Evolutionary conservation across 352 stramenopile genomes (phyloP), one percentile per base, ranked within the genome.

Genomic region (Pythium aristosporum): DNA sequence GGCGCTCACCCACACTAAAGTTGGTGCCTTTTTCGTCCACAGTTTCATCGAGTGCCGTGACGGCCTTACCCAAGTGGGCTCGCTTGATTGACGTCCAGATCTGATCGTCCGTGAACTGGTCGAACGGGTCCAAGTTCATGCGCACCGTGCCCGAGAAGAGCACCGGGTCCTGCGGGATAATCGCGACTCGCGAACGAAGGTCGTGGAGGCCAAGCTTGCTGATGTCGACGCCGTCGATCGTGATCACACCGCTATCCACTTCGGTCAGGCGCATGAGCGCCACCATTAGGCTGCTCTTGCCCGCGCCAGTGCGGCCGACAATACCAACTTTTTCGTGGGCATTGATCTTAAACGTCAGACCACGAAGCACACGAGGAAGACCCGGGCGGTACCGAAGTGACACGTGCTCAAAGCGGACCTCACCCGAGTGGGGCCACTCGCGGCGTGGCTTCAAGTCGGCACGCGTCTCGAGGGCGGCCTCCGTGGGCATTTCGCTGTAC

Each of bases 1-100:
- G 95, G 12, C 94, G 71, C 75, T 98, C 87, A 15, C 96, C 96
- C 34, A 98, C 91, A 47, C 81, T 96, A 46, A 98, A 96, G 74
- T 98, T 98, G 42, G 87, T 79, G 6, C 96, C 96, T 49, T 86
- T 87, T 65, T 98, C 92, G 3, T 87, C 73, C 2, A 98, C 83
- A 21, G 79, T 44, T 30, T 88, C 79, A 54, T 97, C 86, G 13
- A 98, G 76, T 13, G 78, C 79, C 12, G 53, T 57, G 18, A 80
- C 61, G 15, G 53, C 56, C 21, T 75, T 68, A 28, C 39, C 57
- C 57, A 80, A 62, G 52, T 77, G 65, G 13, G 74, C 71, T 10
- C 68, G 56, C 44, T 69, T 62, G 46, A 82, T 66, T 23, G 66
- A 73, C 32, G 61, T 67, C 74, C 74, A 82, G 37, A 82, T 53